Conservation (phyloP, 495 filamentous ascomycete genomes). For the Aspergillus diversus region DNA sequence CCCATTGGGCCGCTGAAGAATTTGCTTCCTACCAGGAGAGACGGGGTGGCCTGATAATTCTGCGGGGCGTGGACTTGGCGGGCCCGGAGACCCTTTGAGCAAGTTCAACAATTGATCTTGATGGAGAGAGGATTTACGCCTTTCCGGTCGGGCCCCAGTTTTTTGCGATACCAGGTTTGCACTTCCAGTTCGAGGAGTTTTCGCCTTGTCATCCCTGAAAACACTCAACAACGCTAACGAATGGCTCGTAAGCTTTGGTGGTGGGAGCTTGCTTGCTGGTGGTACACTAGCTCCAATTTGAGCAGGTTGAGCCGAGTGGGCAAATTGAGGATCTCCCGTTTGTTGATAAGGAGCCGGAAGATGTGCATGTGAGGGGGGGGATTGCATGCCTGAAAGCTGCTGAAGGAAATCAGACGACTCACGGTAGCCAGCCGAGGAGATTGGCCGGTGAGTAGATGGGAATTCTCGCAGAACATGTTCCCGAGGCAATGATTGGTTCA, state of each 20-base stretch:
- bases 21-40: constrained; percentile 34
- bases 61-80: constrained; percentile 30
- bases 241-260: constrained; percentile 66
- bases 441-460: constrained; percentile 18
- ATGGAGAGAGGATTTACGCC: constrained; percentile 41
- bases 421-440: constrained; percentile 21
- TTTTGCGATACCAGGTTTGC: constrained; percentile 34
- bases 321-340: constrained; percentile 56
- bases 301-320: constrained; percentile 42
- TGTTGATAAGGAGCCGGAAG: constrained; percentile 53
- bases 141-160: constrained; percentile 16
- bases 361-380: constrained; percentile 25
- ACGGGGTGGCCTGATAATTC: constrained; percentile 42
- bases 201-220: constrained; percentile 56
- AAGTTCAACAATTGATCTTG: constrained; percentile 45
- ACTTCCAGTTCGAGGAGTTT: constrained; percentile 35
- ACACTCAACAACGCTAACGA: constrained; percentile 65
- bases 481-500: constrained; percentile 16
- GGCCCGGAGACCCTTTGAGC: constrained; percentile 34
- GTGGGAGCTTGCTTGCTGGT: constrained; percentile 58
- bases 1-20: constrained; percentile 40
- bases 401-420: constrained; percentile 24
- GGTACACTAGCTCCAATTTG: constrained; percentile 52
- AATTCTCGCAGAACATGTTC: constrained; percentile 17
- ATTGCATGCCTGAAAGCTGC: constrained; percentile 15